Percentiles rank a stretch among this genome's conserved stretches.
These are phyloP conservation scores for Bruguiera hainesii DNA, from an alignment of 441 rosid genomes.

Conservation along the genomic window DNA sequence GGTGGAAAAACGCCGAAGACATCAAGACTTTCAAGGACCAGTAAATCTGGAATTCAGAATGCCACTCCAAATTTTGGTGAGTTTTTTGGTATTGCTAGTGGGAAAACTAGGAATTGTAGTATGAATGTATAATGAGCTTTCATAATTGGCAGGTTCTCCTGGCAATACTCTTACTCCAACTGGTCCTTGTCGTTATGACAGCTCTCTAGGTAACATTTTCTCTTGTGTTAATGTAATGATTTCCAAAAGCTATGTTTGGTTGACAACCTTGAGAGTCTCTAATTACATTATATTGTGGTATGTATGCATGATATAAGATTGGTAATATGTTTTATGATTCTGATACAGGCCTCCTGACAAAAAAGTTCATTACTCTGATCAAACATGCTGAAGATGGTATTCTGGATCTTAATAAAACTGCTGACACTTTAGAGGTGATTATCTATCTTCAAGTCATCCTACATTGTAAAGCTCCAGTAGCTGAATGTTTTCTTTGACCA, in stretches of 20 bases:
- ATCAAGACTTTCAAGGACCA: slow-evolving; percentile 57
- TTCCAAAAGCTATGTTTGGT: neutral
- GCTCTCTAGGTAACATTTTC: slow-evolving; percentile 73
- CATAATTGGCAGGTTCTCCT: slow-evolving; percentile 78
- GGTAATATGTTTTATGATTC: slow-evolving; percentile 14
- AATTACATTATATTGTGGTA: too few relatives aligned
- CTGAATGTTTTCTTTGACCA: slow-evolving; percentile 23
- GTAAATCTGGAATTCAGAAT: slow-evolving; percentile 56
- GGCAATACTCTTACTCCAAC: slow-evolving; percentile 72
- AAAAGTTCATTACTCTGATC: slow-evolving; percentile 90
- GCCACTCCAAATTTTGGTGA: slow-evolving; percentile 67
- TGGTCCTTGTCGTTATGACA: slow-evolving; percentile 97
- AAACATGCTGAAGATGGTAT: slow-evolving; percentile 95
- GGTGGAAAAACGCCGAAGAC: slow-evolving; percentile 64
- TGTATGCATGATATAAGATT: slow-evolving; percentile 1
- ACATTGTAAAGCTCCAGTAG: slow-evolving; percentile 13
- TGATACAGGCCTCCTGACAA: slow-evolving; percentile 85
- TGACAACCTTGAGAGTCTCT: too few relatives aligned
- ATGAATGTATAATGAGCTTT: slow-evolving; percentile 19
- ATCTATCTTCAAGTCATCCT: slow-evolving; percentile 8
- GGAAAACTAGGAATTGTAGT: slow-evolving; percentile 4
- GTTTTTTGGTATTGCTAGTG: slow-evolving; percentile 8
- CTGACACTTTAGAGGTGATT: slow-evolving; percentile 82
- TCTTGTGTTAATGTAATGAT: slow-evolving; percentile 7
- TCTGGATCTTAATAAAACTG: slow-evolving; percentile 93